Evolutionary conservation across 495 filamentous ascomycete genomes (phyloP).

Genomic region (Astrocystis sublimbata): DNA sequence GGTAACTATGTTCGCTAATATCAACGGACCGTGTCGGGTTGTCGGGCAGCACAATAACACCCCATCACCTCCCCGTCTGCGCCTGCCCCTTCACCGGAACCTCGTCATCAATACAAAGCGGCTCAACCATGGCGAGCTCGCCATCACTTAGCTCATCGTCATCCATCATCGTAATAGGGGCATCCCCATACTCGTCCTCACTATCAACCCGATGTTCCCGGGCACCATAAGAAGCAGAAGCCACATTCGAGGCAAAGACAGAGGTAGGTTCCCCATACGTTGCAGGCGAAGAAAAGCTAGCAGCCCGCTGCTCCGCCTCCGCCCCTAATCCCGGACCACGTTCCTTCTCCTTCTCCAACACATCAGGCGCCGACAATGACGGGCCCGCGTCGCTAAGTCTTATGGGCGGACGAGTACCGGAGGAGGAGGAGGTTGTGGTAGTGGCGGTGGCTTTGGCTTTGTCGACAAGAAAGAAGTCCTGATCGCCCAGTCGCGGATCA

Average conservation of each 20-base stretch:
- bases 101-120: conserved; percentile 26
- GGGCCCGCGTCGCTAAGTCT: too few species aligned
- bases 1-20: too few species aligned
- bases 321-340: too few species aligned
- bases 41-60: too few species aligned
- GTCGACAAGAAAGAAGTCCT: conserved; percentile 24
- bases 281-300: not conserved
- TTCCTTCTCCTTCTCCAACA: not conserved
- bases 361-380: not conserved
- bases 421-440: too few species aligned
- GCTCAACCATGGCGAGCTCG: conserved; percentile 37
- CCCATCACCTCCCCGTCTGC: not conserved
- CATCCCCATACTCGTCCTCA: conserved; percentile 28
- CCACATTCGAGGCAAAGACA: too few species aligned
- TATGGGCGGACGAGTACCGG: too few species aligned
- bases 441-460: not conserved
- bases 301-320: not conserved
- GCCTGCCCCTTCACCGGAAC: not conserved
- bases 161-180: conserved; percentile 30
- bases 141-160: conserved; percentile 46
- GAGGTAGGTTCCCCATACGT: conserved; percentile 24
- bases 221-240: too few species aligned
- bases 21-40: too few species aligned
- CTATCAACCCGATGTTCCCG: conserved; percentile 26
- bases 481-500: conserved; percentile 43